Conservation (phyloP, 2,329 filamentous ascomycete genomes). For the Bipolaris oryzae region DNA sequence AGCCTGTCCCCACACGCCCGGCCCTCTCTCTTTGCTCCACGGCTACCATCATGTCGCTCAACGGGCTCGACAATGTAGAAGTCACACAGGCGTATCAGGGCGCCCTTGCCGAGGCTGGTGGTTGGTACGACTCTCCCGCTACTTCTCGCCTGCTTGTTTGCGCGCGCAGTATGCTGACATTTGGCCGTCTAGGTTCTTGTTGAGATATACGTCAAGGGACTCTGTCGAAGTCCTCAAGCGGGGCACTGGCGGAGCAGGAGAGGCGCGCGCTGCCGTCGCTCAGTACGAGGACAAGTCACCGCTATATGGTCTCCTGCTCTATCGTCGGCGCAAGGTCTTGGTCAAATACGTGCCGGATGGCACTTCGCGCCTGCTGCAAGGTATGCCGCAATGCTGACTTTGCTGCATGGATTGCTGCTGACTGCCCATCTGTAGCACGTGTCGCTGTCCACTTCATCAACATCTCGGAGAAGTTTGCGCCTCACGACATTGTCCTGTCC, state of each 20-base stretch:
- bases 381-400: slow-evolving; percentile 55
- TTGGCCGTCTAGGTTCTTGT: slow-evolving; percentile 74
- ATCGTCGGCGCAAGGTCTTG: slow-evolving; percentile 85
- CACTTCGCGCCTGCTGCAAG: slow-evolving; percentile 89
- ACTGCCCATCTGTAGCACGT: slow-evolving; percentile 65
- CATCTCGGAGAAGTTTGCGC: slow-evolving; percentile 71
- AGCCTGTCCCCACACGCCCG: slow-evolving; percentile 14
- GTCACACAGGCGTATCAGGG: slow-evolving; percentile 85
- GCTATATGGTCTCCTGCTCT: slow-evolving; percentile 89
- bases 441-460: slow-evolving; percentile 73
- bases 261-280: slow-evolving; percentile 78
- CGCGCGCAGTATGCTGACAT: slow-evolving; percentile 28
- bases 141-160: neutral
- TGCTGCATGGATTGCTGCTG: neutral
- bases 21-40: slow-evolving; percentile 15
- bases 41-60: slow-evolving; percentile 77
- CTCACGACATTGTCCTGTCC: slow-evolving; percentile 83
- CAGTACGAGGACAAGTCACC: slow-evolving; percentile 84
- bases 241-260: slow-evolving; percentile 81
- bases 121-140: slow-evolving; percentile 73
- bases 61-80: slow-evolving; percentile 83
- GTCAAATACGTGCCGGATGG: slow-evolving; percentile 92
- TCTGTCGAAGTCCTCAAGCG: slow-evolving; percentile 78
- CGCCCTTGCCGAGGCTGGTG: slow-evolving; percentile 81
- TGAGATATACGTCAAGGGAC: slow-evolving; percentile 89